Evolutionary conservation across 768 basidiomycete genomes (phyloP), one percentile per base, ranked within the genome.

Genomic region (Tylopilus rubrobrunneus): DNA sequence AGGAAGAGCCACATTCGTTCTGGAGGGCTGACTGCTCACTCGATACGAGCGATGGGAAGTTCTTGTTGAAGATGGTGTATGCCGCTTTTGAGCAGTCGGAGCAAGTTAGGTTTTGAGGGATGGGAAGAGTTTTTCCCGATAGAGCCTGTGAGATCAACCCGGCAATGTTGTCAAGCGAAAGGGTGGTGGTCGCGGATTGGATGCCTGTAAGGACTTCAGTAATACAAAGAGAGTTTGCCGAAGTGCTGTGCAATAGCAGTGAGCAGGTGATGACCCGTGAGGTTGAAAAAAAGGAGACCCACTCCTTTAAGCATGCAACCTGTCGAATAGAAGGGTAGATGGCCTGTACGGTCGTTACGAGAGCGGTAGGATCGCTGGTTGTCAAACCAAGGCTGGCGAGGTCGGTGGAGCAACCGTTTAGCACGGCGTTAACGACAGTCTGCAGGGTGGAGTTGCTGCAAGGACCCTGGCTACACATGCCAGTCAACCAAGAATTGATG

Each of bases 301-400:
- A 89, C 88, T 87, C 78, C 53, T 83, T 76, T 61, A 89, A 69
- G 65, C 89, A 92, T 10, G 71, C 65, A 8, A 84, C 62, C 56
- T 84, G 66, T 49, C 86, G 76, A 4, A 74, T 73, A 2, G 77
- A 72, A 2, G 87, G 84, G 65, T 87, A 91, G 31, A 65, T 75
- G 42, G 63, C 59, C 62, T 87, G 74, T 19, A 87, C 76, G 19
- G 72, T 40, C 4, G 72, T 37, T 3, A 73, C 73, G 21, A 76
- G 46, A 4, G 66, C 27, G 21, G 63, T 47, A 7, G 62, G n/a
- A 41, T 59, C 27, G 34, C 28, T 51, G 11, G 58, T 55, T 1
- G 48, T 2, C 31, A 72, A 34, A 19, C 69, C 71, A 34, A 66
- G 11, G 33, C 59, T 58, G 12, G 57, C 37, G 5, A 80, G 64